phyloP scores from a whole-genome alignment of 768 basidiomycete species.

The Leccinellum rugosiceps region DNA sequence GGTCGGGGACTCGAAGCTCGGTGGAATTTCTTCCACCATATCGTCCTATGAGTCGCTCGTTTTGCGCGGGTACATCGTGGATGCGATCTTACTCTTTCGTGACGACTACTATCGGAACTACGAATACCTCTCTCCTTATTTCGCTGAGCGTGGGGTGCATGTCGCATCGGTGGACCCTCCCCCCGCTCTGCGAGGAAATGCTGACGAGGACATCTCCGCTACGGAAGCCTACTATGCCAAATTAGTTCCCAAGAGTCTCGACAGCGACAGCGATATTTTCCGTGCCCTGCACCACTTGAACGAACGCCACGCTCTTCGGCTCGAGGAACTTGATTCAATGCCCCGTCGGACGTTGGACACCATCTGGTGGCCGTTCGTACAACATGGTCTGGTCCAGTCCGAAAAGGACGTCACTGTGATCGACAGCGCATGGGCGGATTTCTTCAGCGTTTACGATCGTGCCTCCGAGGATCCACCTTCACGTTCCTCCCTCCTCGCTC shows the following conservation, averaged over 20 bases:
- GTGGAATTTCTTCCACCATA: constrained; percentile 92
- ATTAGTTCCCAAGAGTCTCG: constrained; percentile 36
- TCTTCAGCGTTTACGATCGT: constrained; percentile 69
- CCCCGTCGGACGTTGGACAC: constrained; percentile 69
- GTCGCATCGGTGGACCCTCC: constrained; percentile 56
- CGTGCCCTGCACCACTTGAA: constrained; percentile 59
- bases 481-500: constrained; percentile 45
- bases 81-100: constrained; percentile 78
- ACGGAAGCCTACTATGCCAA: constrained; percentile 74
- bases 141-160: constrained; percentile 64
- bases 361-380: constrained; percentile 98
- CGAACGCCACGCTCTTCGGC: constrained; percentile 54
- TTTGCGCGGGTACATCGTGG: constrained; percentile 87
- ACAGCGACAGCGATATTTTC: constrained; percentile 40
- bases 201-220: constrained; percentile 41
- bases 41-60: constrained; percentile 89
- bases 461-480: constrained; percentile 15
- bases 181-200: constrained; percentile 46
- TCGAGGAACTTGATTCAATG: constrained; percentile 77
- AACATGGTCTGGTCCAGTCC: constrained; percentile 70
- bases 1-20: constrained; percentile 84
- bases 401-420: constrained; percentile 82
- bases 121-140: constrained; percentile 79
- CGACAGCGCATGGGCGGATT: constrained; percentile 85
- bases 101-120: constrained; percentile 87